These are phyloP conservation scores for Aaosphaeria pasadenensis DNA, from an alignment of 2,329 filamentous ascomycete genomes.

Conservation along the genomic window DNA sequence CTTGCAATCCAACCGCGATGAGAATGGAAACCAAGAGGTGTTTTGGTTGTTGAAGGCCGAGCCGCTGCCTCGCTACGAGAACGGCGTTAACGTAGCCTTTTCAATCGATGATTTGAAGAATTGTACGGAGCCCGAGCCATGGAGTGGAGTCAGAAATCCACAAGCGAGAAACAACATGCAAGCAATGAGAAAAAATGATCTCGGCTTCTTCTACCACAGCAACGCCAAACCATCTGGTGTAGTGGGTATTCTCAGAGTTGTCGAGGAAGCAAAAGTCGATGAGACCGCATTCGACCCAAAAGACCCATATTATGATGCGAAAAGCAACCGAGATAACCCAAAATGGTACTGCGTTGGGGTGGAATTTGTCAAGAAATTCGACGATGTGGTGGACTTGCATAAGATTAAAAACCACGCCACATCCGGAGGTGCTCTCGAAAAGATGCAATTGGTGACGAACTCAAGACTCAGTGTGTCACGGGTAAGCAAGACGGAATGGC, in stretches of 20 bases:
- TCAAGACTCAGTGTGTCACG: conserved; percentile 77
- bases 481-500: conserved; percentile 64
- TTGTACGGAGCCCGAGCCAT: conserved; percentile 75
- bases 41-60: conserved; percentile 58
- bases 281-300: conserved; percentile 68
- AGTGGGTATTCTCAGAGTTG: conserved; percentile 84
- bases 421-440: conserved; percentile 57
- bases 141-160: conserved; percentile 65
- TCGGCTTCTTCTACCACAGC: conserved; percentile 96
- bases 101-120: conserved; percentile 85
- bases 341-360: conserved; percentile 92
- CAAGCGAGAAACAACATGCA: conserved; percentile 83
- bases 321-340: conserved; percentile 65
- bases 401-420: conserved; percentile 65
- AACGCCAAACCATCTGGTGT: conserved; percentile 89
- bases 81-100: conserved; percentile 85
- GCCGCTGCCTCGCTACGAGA: conserved; percentile 81
- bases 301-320: conserved; percentile 80
- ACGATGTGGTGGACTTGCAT: conserved; percentile 64
- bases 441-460: conserved; percentile 82
- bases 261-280: conserved; percentile 78
- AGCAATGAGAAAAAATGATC: conserved; percentile 85
- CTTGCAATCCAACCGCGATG: conserved; percentile 21
- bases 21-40: conserved; percentile 23
- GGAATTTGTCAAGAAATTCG: conserved; percentile 79